phyloP scores from a whole-genome alignment of 306 rosid genomes.

The Cicer chorassanicum region DNA sequence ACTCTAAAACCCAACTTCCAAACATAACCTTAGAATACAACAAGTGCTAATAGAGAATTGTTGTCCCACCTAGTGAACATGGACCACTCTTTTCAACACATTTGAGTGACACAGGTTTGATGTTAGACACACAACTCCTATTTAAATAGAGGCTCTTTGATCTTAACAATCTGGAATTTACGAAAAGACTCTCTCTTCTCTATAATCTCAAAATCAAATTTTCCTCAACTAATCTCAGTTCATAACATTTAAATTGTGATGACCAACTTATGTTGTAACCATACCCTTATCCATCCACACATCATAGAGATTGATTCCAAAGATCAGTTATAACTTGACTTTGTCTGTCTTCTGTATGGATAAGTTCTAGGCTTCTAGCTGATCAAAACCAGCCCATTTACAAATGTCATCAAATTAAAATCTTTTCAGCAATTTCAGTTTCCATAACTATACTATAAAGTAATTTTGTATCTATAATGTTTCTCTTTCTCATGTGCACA shows the following conservation, averaged over 20 bases:
- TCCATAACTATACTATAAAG: not conserved
- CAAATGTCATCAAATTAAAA: slow-evolving; percentile 23
- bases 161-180: slow-evolving; percentile 14
- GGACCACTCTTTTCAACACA: slow-evolving; percentile 2
- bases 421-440: slow-evolving; percentile 11
- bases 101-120: not conserved
- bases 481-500: slow-evolving; percentile 23
- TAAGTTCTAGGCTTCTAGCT: not conserved
- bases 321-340: not conserved
- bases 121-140: not conserved
- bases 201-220: not conserved
- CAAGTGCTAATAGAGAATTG: slow-evolving; percentile 1
- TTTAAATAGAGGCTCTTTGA: not conserved
- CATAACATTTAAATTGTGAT: not conserved
- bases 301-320: not conserved
- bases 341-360: not conserved
- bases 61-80: slow-evolving; percentile 10
- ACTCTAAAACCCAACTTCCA: too few species aligned
- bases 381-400: not conserved
- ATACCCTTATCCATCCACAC: not conserved
- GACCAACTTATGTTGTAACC: not conserved
- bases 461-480: not conserved
- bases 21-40: not conserved
- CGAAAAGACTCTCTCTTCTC: not conserved
- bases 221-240: not conserved